Percentiles rank a stretch among this genome's conserved stretches.
Evolutionary conservation across 768 basidiomycete species (phyloP).

Genomic region (Collybia mongolica): DNA sequence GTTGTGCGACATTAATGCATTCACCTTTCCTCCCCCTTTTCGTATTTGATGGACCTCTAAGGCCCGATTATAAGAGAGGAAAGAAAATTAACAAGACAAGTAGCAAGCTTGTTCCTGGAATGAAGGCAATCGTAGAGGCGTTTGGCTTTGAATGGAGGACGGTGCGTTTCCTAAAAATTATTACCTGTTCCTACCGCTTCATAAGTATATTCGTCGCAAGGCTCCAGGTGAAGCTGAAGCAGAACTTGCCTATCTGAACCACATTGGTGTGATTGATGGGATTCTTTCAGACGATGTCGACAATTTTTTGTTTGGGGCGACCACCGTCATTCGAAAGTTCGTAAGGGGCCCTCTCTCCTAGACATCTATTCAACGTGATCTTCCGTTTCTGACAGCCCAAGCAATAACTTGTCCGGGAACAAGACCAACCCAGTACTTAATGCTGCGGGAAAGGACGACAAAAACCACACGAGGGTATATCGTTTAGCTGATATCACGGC

Average conservation of each 20-base stretch:
- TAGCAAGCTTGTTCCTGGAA: constrained; percentile 69
- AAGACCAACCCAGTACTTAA: constrained; percentile 61
- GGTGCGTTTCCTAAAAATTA: constrained; percentile 31
- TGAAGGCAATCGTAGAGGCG: constrained; percentile 76
- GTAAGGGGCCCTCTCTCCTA: constrained; percentile 17
- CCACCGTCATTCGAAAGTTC: constrained; percentile 81
- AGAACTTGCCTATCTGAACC: constrained; percentile 85
- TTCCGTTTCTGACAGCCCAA: constrained; percentile 46
- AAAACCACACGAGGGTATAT: constrained; percentile 61
- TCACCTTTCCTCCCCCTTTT: constrained; percentile 85
- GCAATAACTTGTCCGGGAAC: constrained; percentile 73
- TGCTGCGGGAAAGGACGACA: constrained; percentile 67
- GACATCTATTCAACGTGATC: neutral
- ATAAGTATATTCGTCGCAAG: constrained; percentile 35
- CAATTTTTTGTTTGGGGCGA: constrained; percentile 87
- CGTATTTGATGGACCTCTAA: constrained; percentile 87
- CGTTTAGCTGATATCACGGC: constrained; percentile 35
- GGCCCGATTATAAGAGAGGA: constrained; percentile 79
- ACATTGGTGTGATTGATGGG: constrained; percentile 80
- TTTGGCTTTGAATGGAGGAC: constrained; percentile 80
- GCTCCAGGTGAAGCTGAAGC: constrained; percentile 97
- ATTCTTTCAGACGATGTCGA: constrained; percentile 94
- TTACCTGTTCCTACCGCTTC: constrained; percentile 20
- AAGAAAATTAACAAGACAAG: constrained; percentile 63
- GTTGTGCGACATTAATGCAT: constrained; percentile 74